Conservation (phyloP, 2,329 filamentous ascomycete species). For the Colletotrichum caudatum region DNA sequence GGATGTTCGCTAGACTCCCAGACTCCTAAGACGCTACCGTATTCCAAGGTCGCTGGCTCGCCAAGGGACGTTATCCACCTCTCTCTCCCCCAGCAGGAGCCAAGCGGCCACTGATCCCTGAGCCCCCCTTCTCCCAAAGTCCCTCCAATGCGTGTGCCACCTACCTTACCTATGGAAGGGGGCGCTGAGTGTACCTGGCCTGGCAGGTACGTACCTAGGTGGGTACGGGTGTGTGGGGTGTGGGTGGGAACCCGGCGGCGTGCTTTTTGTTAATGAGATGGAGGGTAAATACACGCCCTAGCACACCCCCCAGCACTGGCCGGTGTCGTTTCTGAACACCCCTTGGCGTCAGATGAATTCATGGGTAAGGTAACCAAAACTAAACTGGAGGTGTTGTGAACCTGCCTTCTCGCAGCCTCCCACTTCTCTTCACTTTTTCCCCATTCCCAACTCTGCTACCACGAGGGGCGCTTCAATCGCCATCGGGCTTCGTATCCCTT, state of each 20-base stretch:
- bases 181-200: constrained; percentile 31
- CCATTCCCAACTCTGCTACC: constrained; percentile 47
- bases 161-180: neutral
- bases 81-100: constrained; percentile 28
- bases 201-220: constrained; percentile 8
- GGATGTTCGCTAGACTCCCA: constrained; percentile 32
- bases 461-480: constrained; percentile 40
- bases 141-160: neutral
- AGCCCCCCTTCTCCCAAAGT: neutral
- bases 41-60: constrained; percentile 29
- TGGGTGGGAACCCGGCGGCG: neutral
- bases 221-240: neutral
- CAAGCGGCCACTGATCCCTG: constrained; percentile 18
- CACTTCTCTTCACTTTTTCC: constrained; percentile 53
- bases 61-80: constrained; percentile 32
- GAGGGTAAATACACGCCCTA: no score
- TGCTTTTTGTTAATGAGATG: constrained; percentile 36
- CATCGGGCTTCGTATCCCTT: constrained; percentile 40
- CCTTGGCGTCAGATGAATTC: constrained; percentile 2
- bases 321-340: constrained; percentile 32
- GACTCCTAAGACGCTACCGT: constrained; percentile 25
- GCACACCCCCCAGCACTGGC: constrained; percentile 26
- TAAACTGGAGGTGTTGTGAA: constrained; percentile 40
- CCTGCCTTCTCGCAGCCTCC: constrained; percentile 49
- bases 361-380: constrained; percentile 57